phyloP scores from a whole-genome alignment of 2,329 filamentous ascomycete species.

The Thermoascus crustaceus region DNA sequence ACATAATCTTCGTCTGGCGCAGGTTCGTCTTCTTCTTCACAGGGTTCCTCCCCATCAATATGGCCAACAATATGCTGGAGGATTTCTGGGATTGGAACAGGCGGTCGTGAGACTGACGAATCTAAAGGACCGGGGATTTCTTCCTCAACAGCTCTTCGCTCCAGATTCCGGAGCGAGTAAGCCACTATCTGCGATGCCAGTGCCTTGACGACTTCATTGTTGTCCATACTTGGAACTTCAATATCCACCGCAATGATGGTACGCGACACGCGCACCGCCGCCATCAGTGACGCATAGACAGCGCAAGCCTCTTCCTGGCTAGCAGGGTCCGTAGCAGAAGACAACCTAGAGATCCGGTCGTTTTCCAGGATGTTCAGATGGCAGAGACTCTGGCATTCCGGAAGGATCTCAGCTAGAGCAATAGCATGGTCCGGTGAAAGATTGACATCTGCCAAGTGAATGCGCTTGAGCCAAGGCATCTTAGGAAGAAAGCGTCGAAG shows the following conservation, averaged over 20 bases:
- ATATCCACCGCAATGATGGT: constrained; percentile 86
- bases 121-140: constrained; percentile 38
- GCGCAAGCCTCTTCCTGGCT: constrained; percentile 89
- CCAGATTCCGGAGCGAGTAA: constrained; percentile 87
- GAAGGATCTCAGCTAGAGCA: constrained; percentile 79
- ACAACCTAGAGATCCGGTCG: constrained; percentile 49
- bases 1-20: constrained; percentile 91
- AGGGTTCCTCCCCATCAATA: constrained; percentile 43
- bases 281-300: constrained; percentile 82
- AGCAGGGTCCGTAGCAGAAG: constrained; percentile 70
- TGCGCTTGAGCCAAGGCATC: constrained; percentile 66
- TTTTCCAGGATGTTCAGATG: constrained; percentile 87
- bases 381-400: constrained; percentile 71
- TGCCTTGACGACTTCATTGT: constrained; percentile 85
- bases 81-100: constrained; percentile 67
- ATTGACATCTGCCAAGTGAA: constrained; percentile 78
- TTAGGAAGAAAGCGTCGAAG: constrained; percentile 79
- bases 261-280: constrained; percentile 73
- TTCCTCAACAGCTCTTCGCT: constrained; percentile 62
- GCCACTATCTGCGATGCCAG: constrained; percentile 91
- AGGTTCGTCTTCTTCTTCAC: constrained; percentile 54
- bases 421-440: constrained; percentile 84
- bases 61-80: constrained; percentile 80
- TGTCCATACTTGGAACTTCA: constrained; percentile 70
- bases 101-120: constrained; percentile 36